Evolutionary conservation across 1,284 basidiomycete genomes (phyloP).

Genomic region (Leccinum insigne): DNA sequence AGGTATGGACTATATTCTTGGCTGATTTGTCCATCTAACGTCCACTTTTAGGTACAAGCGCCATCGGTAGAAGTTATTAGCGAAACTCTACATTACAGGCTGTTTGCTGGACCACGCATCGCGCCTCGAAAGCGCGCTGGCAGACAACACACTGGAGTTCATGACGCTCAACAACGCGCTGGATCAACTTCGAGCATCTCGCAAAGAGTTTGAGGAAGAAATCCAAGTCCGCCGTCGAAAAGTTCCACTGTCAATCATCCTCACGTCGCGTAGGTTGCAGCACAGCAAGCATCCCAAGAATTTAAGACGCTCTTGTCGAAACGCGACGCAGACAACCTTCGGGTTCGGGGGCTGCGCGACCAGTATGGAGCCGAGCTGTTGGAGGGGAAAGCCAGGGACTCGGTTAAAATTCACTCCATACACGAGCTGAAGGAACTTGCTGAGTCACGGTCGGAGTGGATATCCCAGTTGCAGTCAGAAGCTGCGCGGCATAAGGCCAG

Average conservation of each 20-base stretch:
- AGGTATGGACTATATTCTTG: constrained; percentile 37
- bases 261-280: constrained; percentile 41
- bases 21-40: constrained; percentile 6
- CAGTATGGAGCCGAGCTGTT: constrained; percentile 70
- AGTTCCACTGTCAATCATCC: constrained; percentile 13
- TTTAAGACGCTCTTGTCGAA: constrained; percentile 56
- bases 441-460: constrained; percentile 75
- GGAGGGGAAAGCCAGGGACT: constrained; percentile 72
- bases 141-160: constrained; percentile 40
- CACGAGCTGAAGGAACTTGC: constrained; percentile 75
- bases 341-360: constrained; percentile 83
- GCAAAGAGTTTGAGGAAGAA: constrained; percentile 50
- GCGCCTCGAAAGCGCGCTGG: constrained; percentile 39
- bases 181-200: constrained; percentile 37
- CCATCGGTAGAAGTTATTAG: constrained; percentile 46
- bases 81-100: constrained; percentile 50
- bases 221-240: constrained; percentile 39
- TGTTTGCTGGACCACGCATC: constrained; percentile 46
- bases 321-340: constrained; percentile 72
- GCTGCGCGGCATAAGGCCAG: constrained; percentile 74
- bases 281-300: constrained; percentile 53
- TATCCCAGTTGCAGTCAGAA: constrained; percentile 74
- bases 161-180: constrained; percentile 42
- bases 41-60: constrained; percentile 39
- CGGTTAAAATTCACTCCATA: constrained; percentile 59